These are phyloP conservation scores for Strobilomyces dryophilus DNA, from an alignment of 768 basidiomycete species.

Conservation along the genomic window DNA sequence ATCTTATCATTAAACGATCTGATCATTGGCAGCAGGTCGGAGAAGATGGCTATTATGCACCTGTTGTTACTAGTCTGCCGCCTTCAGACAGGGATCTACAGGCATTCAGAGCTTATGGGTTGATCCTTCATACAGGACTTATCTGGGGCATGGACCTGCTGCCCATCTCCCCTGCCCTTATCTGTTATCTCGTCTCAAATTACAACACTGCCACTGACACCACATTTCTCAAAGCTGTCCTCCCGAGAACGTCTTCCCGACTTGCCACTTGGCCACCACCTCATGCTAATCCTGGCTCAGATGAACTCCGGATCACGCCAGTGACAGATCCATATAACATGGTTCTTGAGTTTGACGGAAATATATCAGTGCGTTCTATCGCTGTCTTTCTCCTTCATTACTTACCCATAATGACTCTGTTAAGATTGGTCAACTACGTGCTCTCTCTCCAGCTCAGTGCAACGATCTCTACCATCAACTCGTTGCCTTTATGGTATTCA, in stretches of 20 bases:
- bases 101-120: background rate
- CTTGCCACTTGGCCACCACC: background rate
- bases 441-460: background rate
- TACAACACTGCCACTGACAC: background rate
- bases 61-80: background rate
- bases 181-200: background rate
- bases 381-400: background rate
- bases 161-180: background rate
- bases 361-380: background rate
- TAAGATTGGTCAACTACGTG: background rate
- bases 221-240: background rate
- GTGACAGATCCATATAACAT: background rate
- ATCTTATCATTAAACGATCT: too few species aligned
- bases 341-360: background rate
- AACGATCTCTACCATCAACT: background rate
- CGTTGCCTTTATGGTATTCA: background rate
- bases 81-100: background rate
- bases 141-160: background rate
- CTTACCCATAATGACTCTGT: background rate
- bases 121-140: background rate
- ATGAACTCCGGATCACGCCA: background rate
- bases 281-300: background rate
- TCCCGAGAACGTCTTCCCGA: background rate
- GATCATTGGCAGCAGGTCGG: too few species aligned
- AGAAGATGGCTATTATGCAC: too few species aligned